Percentiles rank a stretch among this genome's conserved stretches.
phyloP scores from a whole-genome alignment of 371 early-diverging fungal species.

The Funneliformis caledonium region DNA sequence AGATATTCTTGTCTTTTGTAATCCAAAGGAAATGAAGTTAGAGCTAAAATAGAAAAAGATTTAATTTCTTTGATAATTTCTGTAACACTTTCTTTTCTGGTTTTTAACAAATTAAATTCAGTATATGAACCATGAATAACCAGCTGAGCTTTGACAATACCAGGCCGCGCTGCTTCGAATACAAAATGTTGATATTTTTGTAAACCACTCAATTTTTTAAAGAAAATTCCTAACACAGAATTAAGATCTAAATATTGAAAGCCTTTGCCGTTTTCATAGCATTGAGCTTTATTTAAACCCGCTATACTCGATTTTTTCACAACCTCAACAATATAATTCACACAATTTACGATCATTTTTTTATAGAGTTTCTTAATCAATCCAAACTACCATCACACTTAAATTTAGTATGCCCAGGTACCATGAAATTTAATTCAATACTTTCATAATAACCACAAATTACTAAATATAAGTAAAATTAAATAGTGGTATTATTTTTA shows the following conservation, averaged over 20 bases:
- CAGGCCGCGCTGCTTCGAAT: neutral
- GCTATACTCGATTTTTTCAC: too few species aligned
- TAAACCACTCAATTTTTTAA: constrained; percentile 10
- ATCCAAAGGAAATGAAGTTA: constrained; percentile 4
- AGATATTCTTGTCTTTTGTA: constrained; percentile 25
- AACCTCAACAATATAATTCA: too few species aligned
- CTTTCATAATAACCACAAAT: too few species aligned
- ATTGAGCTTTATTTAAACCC: too few species aligned
- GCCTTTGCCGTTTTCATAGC: too few species aligned
- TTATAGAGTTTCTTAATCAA: too few species aligned
- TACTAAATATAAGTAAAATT: too few species aligned
- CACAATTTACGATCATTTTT: too few species aligned
- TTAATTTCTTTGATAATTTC: constrained; percentile 30
- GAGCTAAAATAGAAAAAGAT: neutral
- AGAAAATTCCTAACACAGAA: constrained; percentile 16
- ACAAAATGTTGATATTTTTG: constrained; percentile 8
- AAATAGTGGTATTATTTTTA: too few species aligned
- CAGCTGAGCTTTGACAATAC: constrained; percentile 22
- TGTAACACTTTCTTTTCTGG: constrained; percentile 1
- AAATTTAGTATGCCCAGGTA: too few species aligned
- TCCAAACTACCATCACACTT: too few species aligned
- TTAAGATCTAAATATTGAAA: constrained; percentile 8
- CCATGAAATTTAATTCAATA: too few species aligned
- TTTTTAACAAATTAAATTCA: constrained; percentile 30
- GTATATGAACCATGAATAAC: constrained; percentile 4